phyloP scores from a whole-genome alignment of 73 alveolate genomes.

The Tetrahymena malaccensis region DNA sequence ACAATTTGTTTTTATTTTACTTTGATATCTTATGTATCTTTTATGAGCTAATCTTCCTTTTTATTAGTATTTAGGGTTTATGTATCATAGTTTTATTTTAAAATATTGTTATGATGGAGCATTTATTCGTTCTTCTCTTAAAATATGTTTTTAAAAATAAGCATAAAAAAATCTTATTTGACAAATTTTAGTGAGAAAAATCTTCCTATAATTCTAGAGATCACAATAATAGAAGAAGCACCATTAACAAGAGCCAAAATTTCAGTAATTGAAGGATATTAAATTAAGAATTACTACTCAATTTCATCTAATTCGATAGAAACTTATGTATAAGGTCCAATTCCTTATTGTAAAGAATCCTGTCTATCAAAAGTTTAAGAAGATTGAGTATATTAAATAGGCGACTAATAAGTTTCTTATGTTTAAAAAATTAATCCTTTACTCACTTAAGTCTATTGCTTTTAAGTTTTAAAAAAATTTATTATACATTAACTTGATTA shows the following conservation, averaged over 20 bases:
- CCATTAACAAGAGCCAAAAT: neutral
- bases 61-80: too few species aligned
- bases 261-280: neutral
- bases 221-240: neutral
- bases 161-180: neutral
- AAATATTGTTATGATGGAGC: too few species aligned
- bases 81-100: neutral
- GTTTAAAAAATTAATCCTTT: neutral
- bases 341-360: neutral
- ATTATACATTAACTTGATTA: neutral
- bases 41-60: too few species aligned
- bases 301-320: neutral
- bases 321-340: neutral
- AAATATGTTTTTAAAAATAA: too few species aligned
- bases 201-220: neutral
- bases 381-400: neutral
- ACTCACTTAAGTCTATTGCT: neutral
- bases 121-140: too few species aligned
- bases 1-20: too few species aligned
- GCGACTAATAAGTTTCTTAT: neutral
- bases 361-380: neutral
- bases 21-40: neutral
- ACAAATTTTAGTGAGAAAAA: neutral
- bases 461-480: neutral
- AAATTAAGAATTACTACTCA: neutral